Conservation (phyloP, 192 early-diverging fungal genomes). For the Podila epigama region DNA sequence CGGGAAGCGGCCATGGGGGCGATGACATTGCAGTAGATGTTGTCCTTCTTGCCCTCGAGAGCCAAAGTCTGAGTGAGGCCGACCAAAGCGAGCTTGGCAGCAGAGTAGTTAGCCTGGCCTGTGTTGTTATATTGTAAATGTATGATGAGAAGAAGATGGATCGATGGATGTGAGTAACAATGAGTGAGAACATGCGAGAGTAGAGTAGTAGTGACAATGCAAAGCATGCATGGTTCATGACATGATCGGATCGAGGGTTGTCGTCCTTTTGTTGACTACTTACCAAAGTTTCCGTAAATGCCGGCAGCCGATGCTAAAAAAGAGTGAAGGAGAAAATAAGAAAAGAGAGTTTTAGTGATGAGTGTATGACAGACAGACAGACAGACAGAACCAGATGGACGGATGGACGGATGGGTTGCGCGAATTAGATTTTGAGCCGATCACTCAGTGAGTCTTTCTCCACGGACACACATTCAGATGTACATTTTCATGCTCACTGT, state of each 20-base stretch:
- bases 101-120: constrained; percentile 78
- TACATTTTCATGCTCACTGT: too few relatives aligned
- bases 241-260: not conserved
- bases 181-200: not conserved
- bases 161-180: not conserved
- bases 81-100: constrained; percentile 94
- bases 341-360: not conserved
- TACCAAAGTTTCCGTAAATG: constrained; percentile 99
- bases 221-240: not conserved
- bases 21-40: constrained; percentile 93
- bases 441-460: too few relatives aligned
- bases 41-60: constrained; percentile 93
- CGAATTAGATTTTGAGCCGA: too few relatives aligned
- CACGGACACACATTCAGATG: too few relatives aligned
- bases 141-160: not conserved
- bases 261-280: constrained; percentile 20
- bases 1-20: constrained; percentile 97
- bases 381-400: too few relatives aligned
- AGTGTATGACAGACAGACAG: too few relatives aligned
- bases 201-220: not conserved
- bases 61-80: constrained; percentile 93
- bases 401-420: too few relatives aligned
- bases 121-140: not conserved
- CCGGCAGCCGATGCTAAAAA: constrained; percentile 91
- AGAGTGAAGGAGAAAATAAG: not conserved